Percentiles rank a stretch among this genome's conserved stretches.
Conservation (phyloP, 2,329 filamentous ascomycete genomes). For the Neurospora sp. region DNA sequence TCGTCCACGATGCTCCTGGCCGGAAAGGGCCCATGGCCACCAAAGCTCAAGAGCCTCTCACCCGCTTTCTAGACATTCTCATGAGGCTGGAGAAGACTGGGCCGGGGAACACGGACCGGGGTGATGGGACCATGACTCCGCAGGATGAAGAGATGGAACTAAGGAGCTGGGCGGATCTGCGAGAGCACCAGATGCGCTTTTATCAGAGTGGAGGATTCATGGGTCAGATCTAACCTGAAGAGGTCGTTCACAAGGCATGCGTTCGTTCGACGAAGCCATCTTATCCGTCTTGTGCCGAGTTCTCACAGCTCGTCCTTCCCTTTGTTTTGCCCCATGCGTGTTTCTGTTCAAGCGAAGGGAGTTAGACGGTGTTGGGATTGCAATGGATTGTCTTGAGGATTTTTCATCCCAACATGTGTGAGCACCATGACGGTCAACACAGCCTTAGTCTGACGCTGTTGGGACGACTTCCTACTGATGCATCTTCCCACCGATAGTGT, state of each 20-base stretch:
- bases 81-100: constrained; percentile 61
- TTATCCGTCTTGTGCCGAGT: background rate
- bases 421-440: background rate
- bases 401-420: background rate
- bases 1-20: constrained; percentile 51
- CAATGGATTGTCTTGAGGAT: background rate
- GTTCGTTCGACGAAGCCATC: background rate
- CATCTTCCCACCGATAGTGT: background rate
- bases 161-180: constrained; percentile 65
- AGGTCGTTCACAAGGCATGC: background rate
- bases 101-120: constrained; percentile 17
- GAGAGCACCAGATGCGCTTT: constrained; percentile 61
- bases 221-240: constrained; percentile 5
- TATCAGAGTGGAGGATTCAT: constrained; percentile 21
- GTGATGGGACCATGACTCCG: constrained; percentile 30
- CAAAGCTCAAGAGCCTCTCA: constrained; percentile 60
- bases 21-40: constrained; percentile 41
- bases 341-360: background rate
- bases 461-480: background rate
- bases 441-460: background rate
- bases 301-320: background rate
- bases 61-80: constrained; percentile 63
- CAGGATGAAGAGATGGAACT: constrained; percentile 69
- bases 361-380: background rate
- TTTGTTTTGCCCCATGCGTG: background rate